Evolutionary conservation across 768 basidiomycete genomes (phyloP), one percentile per base, ranked within the genome.

Genomic region (Mycena olivaceomarginata): DNA sequence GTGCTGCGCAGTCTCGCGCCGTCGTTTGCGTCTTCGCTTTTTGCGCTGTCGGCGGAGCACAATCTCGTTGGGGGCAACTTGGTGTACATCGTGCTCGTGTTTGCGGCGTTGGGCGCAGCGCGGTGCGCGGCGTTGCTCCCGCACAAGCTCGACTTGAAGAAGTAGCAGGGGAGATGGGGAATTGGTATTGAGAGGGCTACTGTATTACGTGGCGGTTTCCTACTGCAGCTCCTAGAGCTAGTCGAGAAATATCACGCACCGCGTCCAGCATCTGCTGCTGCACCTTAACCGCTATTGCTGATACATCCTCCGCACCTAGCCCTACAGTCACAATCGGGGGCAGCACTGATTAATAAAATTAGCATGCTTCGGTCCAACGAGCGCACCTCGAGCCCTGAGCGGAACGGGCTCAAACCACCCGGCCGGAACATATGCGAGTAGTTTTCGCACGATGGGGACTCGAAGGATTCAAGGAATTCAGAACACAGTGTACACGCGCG

Each of bases 391-490:
- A 51, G 16, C 16, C 48, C n/a, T 60, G 41, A 72, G 56, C 43
- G 48, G 16, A 16, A 51, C 94, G 20, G 86, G 81, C 31, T 31
- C 31, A 31, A 95, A 91, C 53, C 88, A 84, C 91, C 90, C 72
- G 90, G 88, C 81, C 89, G 89, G 82, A 94, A 95, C 68, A 94
- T 77, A 72, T 89, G 84, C 85, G 92, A 91, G 82, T 95, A 96
- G 83, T 95, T 95, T 87, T 96, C 94, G 81, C 91, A 93, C 0
- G 95, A 96, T 88, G 5, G 94, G 94, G 48, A 92, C 89, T 79
- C 25, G 2, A 25, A 25, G n/a, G n/a, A n/a, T n/a, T n/a, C n/a
- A n/a, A n/a, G 25, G 25, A 25, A 25, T 25, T 25, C 25, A 25
- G 25, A 25, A 25, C 25, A 25, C 25, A 2, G 25, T 25, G 25